Conservation (phyloP, 495 filamentous ascomycete genomes). For the Neurospora sp. region DNA sequence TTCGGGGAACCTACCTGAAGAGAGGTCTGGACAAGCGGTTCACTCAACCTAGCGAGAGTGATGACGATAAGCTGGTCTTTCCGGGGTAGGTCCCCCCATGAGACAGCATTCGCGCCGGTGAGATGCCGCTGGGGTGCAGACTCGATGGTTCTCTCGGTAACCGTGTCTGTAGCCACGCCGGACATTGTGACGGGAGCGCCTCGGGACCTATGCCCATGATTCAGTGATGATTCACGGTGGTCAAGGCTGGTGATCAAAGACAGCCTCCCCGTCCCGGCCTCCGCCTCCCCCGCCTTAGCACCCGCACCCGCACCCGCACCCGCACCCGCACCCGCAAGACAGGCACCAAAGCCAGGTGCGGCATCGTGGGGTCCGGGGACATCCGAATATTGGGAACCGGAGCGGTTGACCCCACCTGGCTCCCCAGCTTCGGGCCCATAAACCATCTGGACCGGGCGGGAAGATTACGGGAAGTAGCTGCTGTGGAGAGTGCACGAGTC, state of each 20-base stretch:
- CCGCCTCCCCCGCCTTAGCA: background rate
- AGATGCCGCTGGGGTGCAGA: background rate
- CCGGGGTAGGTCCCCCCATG: slow-evolving; percentile 60
- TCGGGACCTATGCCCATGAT: background rate
- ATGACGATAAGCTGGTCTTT: slow-evolving; percentile 69
- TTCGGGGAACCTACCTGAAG: slow-evolving; percentile 40
- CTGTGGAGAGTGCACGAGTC: background rate
- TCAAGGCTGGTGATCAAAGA: background rate
- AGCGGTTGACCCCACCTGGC: background rate
- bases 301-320: no score
- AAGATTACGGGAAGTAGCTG: background rate
- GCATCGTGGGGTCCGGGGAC: background rate
- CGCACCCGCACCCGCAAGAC: background rate
- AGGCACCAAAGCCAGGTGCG: background rate
- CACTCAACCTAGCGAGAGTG: slow-evolving; percentile 63
- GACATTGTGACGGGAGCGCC: background rate
- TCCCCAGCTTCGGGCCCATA: background rate
- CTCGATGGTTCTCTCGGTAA: background rate
- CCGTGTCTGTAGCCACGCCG: background rate
- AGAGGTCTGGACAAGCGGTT: slow-evolving; percentile 70
- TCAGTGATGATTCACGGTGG: background rate
- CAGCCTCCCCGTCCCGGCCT: background rate
- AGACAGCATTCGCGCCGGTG: slow-evolving; percentile 30
- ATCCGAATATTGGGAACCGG: background rate
- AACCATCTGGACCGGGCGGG: background rate